Evolutionary conservation across 2,329 filamentous ascomycete genomes (phyloP), one percentile per base, ranked within the genome.

Genomic region (Allantophomopsis cytisporea): DNA sequence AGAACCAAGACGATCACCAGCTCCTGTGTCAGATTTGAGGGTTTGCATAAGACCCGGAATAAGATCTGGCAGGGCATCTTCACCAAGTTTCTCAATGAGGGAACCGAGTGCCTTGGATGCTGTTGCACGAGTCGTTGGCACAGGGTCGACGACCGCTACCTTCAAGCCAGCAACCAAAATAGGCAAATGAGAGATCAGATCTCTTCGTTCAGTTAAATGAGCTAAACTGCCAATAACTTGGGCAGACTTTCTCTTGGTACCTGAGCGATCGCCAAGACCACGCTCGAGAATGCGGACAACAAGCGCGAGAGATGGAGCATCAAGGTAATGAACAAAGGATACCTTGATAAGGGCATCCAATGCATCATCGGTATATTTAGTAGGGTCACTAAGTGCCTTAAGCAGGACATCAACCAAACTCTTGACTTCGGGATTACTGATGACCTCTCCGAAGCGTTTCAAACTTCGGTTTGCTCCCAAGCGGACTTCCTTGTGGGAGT

Each of bases 191-290:
- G 84, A 72, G 42, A 89, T 76, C 32, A 98, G 78, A 51, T 98
- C 93, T 60, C 91, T 94, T 53, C 91, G 82, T 57, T 98, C 91
- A 2, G 91, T 96, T 46, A 98, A 73, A 66, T 98, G 93, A 28
- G 91, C 91, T 55, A 98, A 69, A 65, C 88, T 96, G 52, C 91
- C 91, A 60, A 98, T 98, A 49, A 98, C 94, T 56, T 98, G 91
- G 2, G 91, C 80, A 39, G 93, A 83, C 62, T 98, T 98, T 50
- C 88, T 77, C 64, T 98, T 98, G 8, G 91, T 98, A 46, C 82
- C 83, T 41, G 93, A 98, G 37, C 93, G 74, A 56, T 95, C 91
- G 40, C 78, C 78, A 32, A 98, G 66, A 43, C 91, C 91, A 56
- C 93, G 83, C 61, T 98, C 88, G 30, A 98, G 68, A 50, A 98